phyloP scores from a whole-genome alignment of 2,329 filamentous ascomycete species.

The Sporothrix curviconia region DNA sequence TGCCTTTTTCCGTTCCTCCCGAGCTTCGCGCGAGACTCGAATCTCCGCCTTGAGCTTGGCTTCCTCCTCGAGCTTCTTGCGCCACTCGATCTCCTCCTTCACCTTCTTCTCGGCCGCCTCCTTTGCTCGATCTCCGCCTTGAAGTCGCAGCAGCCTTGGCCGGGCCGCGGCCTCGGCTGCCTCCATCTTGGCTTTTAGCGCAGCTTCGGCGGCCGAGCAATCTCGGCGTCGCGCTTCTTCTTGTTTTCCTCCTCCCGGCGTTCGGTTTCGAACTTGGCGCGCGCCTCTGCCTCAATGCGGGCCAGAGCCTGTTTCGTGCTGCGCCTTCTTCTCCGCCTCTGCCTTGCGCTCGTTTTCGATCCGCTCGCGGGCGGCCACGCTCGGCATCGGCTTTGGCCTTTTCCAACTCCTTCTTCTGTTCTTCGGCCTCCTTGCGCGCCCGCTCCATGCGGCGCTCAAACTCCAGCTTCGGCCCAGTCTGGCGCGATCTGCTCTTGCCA shows the following conservation, averaged over 20 bases:
- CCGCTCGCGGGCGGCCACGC: slow-evolving; percentile 33
- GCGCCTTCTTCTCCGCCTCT: slow-evolving; percentile 30
- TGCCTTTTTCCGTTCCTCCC: slow-evolving; percentile 43
- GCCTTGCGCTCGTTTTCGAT: slow-evolving; percentile 33
- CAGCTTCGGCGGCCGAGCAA: slow-evolving; percentile 32
- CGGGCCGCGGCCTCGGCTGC: slow-evolving; percentile 40
- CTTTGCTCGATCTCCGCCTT: slow-evolving; percentile 32
- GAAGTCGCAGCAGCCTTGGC: slow-evolving; percentile 32
- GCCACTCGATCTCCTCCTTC: slow-evolving; percentile 32
- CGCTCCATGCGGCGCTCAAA: slow-evolving; percentile 23
- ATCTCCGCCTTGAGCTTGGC: slow-evolving; percentile 36
- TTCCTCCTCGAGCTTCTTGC: slow-evolving; percentile 43
- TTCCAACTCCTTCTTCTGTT: slow-evolving; percentile 42
- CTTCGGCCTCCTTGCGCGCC: slow-evolving; percentile 36
- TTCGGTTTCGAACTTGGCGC: slow-evolving; percentile 35
- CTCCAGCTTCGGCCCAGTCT: slow-evolving; percentile 25
- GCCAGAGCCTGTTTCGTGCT: slow-evolving; percentile 30
- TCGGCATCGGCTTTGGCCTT: slow-evolving; percentile 41
- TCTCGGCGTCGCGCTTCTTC: slow-evolving; percentile 41
- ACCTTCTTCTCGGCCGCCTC: slow-evolving; percentile 24
- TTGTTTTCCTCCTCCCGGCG: slow-evolving; percentile 34
- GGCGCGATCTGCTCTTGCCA: slow-evolving; percentile 36
- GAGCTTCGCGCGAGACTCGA: slow-evolving; percentile 36
- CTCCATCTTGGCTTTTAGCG: slow-evolving; percentile 33
- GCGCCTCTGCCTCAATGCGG: slow-evolving; percentile 29